A percentile compares a stretch with the other conserved stretches of the same genome.
phyloP scores from a whole-genome alignment of 805 yeast genomes.

The Pichia occidentalis region DNA sequence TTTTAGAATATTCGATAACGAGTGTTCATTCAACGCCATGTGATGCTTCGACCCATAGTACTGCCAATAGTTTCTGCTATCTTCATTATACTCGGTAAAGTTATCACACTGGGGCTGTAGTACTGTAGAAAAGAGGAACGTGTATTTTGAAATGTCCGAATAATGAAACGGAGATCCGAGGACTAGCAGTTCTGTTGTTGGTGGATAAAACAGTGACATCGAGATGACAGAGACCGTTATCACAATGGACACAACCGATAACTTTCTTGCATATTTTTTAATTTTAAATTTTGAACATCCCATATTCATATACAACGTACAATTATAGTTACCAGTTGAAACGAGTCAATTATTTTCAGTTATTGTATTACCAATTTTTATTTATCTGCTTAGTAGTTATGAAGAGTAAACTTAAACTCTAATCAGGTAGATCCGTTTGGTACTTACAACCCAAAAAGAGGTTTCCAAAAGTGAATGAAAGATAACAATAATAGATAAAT shows the following conservation, averaged over 20 bases:
- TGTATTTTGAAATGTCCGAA: constrained; percentile 6
- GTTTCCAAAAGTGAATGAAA: no score
- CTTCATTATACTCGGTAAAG: constrained; percentile 21
- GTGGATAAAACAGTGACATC: constrained; percentile 2
- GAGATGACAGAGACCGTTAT: constrained; percentile 1
- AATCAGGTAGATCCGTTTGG: no score
- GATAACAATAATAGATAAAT: no score
- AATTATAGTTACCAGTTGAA: no score
- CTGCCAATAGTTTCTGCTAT: constrained; percentile 25
- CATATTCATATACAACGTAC: no score
- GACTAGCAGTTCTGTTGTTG: constrained; percentile 1
- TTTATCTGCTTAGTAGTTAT: no score
- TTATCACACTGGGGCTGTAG: constrained; percentile 23
- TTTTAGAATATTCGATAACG: constrained; percentile 19
- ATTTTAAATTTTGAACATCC: neutral
- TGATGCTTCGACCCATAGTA: constrained; percentile 27
- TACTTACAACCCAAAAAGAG: no score
- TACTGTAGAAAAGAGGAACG: constrained; percentile 1
- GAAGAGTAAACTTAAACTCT: no score
- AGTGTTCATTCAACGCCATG: constrained; percentile 17
- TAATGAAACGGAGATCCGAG: constrained; percentile 2
- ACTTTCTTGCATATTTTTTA: neutral
- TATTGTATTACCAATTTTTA: no score
- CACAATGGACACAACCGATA: neutral
- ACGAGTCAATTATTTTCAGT: no score